These are phyloP conservation scores for Elsinoe ampelina DNA, from an alignment of 2,329 filamentous ascomycete genomes.

Conservation along the genomic window DNA sequence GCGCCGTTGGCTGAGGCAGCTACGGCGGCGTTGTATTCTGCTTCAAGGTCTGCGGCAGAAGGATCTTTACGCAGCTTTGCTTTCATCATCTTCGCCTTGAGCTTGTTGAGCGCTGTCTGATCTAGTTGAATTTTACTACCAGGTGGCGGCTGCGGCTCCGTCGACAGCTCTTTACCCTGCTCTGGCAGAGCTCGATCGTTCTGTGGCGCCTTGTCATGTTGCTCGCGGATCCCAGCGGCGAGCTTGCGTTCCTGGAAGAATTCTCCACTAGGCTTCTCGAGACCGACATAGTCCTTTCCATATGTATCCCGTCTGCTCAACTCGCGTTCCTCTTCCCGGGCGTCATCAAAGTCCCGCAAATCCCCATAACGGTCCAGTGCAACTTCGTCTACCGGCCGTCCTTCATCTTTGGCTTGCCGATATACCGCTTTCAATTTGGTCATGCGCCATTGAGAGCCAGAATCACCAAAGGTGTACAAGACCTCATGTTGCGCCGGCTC, in stretches of 20 bases:
- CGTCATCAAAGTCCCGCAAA: slow-evolving; percentile 79
- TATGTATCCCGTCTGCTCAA: slow-evolving; percentile 74
- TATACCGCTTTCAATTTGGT: slow-evolving; percentile 85
- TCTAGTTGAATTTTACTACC: slow-evolving; percentile 48
- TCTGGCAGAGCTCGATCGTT: slow-evolving; percentile 24
- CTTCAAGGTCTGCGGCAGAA: slow-evolving; percentile 67
- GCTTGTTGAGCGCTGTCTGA: slow-evolving; percentile 71
- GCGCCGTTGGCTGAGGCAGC: slow-evolving; percentile 48
- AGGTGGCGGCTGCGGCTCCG: slow-evolving; percentile 42
- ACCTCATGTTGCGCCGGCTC: slow-evolving; percentile 53
- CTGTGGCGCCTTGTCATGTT: slow-evolving; percentile 24
- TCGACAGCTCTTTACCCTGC: slow-evolving; percentile 51
- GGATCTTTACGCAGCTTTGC: slow-evolving; percentile 74
- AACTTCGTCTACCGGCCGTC: slow-evolving; percentile 67
- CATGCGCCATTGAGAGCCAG: slow-evolving; percentile 91
- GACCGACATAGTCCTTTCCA: slow-evolving; percentile 72
- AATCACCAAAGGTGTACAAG: slow-evolving; percentile 78
- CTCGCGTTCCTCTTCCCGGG: slow-evolving; percentile 86
- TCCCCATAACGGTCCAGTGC: slow-evolving; percentile 74
- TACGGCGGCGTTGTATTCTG: slow-evolving; percentile 70
- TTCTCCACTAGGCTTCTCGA: slow-evolving; percentile 80
- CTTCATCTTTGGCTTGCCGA: slow-evolving; percentile 63
- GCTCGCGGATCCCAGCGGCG: slow-evolving; percentile 42
- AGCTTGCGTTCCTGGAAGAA: slow-evolving; percentile 68
- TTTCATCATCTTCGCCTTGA: slow-evolving; percentile 93